Evolutionary conservation across 805 yeast genomes (phyloP), one percentile per base, ranked within the genome.

Genomic region (Saccharomycodes ludwigii): DNA sequence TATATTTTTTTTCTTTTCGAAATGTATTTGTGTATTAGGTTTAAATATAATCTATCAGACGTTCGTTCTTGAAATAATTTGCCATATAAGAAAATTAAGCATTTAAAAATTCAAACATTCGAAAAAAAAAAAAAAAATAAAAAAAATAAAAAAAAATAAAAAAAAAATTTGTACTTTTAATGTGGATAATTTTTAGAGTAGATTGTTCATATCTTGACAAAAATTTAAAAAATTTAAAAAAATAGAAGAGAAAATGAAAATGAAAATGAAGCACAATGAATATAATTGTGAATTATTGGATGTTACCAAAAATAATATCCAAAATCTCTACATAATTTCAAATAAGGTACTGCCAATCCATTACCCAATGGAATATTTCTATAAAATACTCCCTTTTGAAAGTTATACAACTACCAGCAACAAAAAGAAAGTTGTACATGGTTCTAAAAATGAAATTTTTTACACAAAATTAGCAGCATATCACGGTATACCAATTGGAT

Each of bases 401-500:
- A 37, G 27, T n/a, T n/a, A n/a, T n/a, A n/a, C n/a, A n/a, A n/a
- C n/a, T n/a, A n/a, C n/a, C 24, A 28, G 30, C 2, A 28, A 36
- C 9, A 32, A 34, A 6, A 32, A 35, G 24, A 35, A 37, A 24
- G 20, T 13, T 9, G 8, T 24, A 4, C 12, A 24, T 13, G 26
- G 14, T 15, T 9, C 32, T 10, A 40, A 43, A 18, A 36, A 34
- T 24, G 43, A 35, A 9, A 39, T 46, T 5, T 45, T 36, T 27
- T 51, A 46, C 30, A 37, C 44, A 20, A 44, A 46, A 30, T 27
- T 47, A 34, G 80, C 77, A 0, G 80, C 63, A 54, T 78, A 65
- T 52, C 68, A 77, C 30, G 94, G 79, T 46, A 68, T 80, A 5
- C 84, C 94, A 6, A 88, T 84, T 4, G 95, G 91, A 11, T 77